Conservation (phyloP, 208 protist genomes). For the Leishmania braziliensis region DNA sequence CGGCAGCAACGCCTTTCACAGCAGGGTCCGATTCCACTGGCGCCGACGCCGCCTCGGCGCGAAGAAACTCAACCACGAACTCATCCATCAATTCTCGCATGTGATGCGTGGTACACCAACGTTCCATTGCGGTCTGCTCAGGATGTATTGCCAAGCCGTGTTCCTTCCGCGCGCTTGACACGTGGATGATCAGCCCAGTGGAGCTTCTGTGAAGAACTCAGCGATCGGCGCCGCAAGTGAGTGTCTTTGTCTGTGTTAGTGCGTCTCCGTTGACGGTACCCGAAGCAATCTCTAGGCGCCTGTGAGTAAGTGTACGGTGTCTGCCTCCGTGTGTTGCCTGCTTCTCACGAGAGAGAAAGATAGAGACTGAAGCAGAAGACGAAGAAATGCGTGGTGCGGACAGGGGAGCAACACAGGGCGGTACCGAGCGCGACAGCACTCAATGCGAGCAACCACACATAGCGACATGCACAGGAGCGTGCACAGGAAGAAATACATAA, state of each 20-base stretch:
- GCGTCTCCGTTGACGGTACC: neutral
- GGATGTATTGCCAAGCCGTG: neutral
- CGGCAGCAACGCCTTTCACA: neutral
- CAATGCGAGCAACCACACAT: neutral
- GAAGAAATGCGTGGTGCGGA: neutral
- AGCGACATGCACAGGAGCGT: neutral
- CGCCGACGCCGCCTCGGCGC: slow-evolving; percentile 4
- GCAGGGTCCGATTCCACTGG: neutral
- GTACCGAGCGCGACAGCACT: neutral
- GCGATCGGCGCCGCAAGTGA: neutral
- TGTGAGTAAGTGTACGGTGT: neutral
- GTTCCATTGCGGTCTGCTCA: slow-evolving; percentile 4
- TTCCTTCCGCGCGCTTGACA: neutral
- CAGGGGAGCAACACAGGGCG: neutral
- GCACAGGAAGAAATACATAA: neutral
- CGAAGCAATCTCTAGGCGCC: neutral
- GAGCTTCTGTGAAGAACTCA: neutral
- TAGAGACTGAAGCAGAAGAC: neutral
- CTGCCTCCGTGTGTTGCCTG: neutral
- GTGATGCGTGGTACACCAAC: slow-evolving; percentile 6
- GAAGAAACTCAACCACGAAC: slow-evolving; percentile 4
- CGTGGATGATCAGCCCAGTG: neutral
- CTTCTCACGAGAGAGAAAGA: neutral
- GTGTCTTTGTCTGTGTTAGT: neutral
- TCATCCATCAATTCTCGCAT: slow-evolving; percentile 21